Evolutionary conservation across 805 yeast species (phyloP), one percentile per base, ranked within the genome.

Genomic region (Ogataea allantospora): DNA sequence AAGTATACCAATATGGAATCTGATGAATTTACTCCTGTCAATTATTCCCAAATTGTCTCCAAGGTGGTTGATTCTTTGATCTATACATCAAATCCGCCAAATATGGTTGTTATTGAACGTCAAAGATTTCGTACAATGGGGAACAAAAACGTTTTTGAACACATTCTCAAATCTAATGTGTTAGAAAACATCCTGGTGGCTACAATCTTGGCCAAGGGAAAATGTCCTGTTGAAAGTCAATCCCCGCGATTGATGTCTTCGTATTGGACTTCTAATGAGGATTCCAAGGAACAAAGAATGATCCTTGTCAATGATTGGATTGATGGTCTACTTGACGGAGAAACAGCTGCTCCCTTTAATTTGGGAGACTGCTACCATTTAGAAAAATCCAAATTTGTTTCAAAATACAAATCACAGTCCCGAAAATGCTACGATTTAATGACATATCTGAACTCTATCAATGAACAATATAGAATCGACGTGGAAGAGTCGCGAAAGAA

Each of bases 61-160:
- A 35, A 37, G 9, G 28, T 51, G 24, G 44, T 49, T 11, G 54
- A 43, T 22, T 44, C 43, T 4, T 41, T 51, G 26, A 49, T 57
- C 22, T 47, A 43, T 37, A 15, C 30, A 10, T 21, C 27, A 7
- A 23, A 21, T 6, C 15, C 19, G 0, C 72, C 77, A 0, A 70
- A 70, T 40, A 52, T 68, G 3, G 64, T 75, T 3, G 49, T 78
- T 8, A 58, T 80, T 3, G 87, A 80, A 48, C 51, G 77, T 40
- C 87, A 80, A 53, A 50, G 86, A 26, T 63, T 71, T 27, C 63
- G 85, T 33, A 66, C 77, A 0, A 58, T 58, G 45, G 73, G 80
- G 0, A 61, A 72, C 2, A 60, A 65, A 8, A 56, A 54, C 12
- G 70, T 80, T 1, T 60, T 75, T 5, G 81, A 78, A 38, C 67